Conservation (phyloP, 495 filamentous ascomycete genomes). For the Podospora fimiseda region DNA sequence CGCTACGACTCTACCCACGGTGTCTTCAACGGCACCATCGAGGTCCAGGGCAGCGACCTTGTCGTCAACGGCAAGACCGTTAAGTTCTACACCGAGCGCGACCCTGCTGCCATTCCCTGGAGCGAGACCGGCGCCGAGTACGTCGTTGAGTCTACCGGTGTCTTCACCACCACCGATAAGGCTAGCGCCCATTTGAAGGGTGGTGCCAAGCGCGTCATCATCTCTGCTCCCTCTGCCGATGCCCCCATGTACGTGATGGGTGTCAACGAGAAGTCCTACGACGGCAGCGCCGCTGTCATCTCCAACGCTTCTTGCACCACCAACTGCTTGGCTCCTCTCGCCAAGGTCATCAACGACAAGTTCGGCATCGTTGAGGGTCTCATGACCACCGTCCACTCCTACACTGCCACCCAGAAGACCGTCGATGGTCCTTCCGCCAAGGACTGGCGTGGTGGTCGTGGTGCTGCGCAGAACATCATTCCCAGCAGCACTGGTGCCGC, state of each 20-base stretch:
- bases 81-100: constrained; percentile 90
- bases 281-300: constrained; percentile 79
- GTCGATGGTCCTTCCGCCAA: constrained; percentile 95
- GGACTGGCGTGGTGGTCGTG: constrained; percentile 99
- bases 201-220: constrained; percentile 99
- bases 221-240: constrained; percentile 97
- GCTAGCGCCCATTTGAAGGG: constrained; percentile 93
- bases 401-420: constrained; percentile 99
- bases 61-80: constrained; percentile 91
- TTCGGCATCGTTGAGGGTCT: constrained; percentile 96
- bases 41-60: constrained; percentile 67
- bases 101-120: constrained; percentile 92
- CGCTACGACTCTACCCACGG: constrained; percentile 98
- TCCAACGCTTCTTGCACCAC: constrained; percentile 99
- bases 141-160: constrained; percentile 97
- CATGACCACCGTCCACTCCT: constrained; percentile 99
- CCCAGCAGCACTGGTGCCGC: constrained; percentile 98
- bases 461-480: constrained; percentile 99
- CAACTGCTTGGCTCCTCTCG: constrained; percentile 98
- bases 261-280: constrained; percentile 93
- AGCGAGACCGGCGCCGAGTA: constrained; percentile 81
- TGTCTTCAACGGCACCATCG: constrained; percentile 86
- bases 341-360: constrained; percentile 98
- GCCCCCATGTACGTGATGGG: constrained; percentile 99
- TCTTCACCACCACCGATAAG: constrained; percentile 98